These are phyloP conservation scores for Globisporangium uncinulatum DNA, from an alignment of 352 stramenopile species.

Conservation along the genomic window DNA sequence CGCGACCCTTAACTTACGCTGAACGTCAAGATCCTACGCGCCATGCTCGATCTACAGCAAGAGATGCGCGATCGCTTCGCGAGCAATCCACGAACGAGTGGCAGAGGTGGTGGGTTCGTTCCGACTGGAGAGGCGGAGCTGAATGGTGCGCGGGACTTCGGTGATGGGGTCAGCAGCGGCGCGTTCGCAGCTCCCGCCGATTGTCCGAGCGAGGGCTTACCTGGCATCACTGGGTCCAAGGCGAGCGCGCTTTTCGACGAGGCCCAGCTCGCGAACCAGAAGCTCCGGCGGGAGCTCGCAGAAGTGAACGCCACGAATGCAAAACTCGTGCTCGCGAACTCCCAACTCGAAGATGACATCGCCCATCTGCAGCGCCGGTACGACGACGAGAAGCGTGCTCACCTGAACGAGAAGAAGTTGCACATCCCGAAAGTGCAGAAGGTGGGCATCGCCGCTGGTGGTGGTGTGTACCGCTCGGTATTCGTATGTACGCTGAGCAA, in stretches of 20 bases:
- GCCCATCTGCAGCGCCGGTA: conserved; percentile 59
- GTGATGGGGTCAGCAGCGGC: neutral
- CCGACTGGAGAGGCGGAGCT: neutral
- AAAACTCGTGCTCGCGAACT: conserved; percentile 57
- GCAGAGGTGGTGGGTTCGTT: neutral
- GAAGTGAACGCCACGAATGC: conserved; percentile 57
- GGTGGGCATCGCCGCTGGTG: conserved; percentile 7
- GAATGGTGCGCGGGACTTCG: neutral
- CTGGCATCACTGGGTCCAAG: conserved; percentile 5
- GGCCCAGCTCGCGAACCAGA: conserved; percentile 62
- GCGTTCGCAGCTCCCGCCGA: neutral
- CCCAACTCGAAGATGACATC: conserved; percentile 72
- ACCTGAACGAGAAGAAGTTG: conserved; percentile 62
- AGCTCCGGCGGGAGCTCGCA: conserved; percentile 57
- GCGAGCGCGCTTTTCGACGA: conserved; percentile 37
- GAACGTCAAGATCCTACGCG: conserved; percentile 51
- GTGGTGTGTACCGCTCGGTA: neutral
- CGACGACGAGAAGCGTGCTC: conserved; percentile 58
- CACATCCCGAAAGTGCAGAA: conserved; percentile 72
- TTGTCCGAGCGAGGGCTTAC: neutral
- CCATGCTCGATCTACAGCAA: conserved; percentile 42
- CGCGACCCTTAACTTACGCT: conserved; percentile 10
- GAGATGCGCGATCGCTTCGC: conserved; percentile 39
- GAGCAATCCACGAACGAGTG: conserved; percentile 13
- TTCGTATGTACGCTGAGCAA: neutral